Base-by-base conservation (phyloP, 2,329 filamentous ascomycete species). In the Tolypocladium ophioglossoides region DNA sequence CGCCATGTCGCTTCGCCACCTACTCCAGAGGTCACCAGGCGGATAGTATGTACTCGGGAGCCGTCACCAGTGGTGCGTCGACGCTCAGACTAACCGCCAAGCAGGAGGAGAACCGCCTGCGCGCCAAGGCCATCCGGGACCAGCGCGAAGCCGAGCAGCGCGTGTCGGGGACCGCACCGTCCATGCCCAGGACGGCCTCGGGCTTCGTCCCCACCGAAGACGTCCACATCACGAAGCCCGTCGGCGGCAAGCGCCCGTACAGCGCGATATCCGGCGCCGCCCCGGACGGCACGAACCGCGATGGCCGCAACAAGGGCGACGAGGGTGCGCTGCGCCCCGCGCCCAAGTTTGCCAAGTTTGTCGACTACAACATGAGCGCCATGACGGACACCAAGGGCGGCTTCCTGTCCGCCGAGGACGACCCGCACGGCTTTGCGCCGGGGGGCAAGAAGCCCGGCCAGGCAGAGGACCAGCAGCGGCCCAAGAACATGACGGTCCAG, bases 311-410 rank as follows among this genome's bases (percentile, higher is more conserved):
- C 34, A 72, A 70, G 60, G 68, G 66, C 62, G 72, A 78, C 59
- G 74, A 76, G 18, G 74, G 65, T 67, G 56, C 68, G 46, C 84
- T 95, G 51, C 84, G 84, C 54, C 86, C 92, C 0, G 89, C 89
- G 49, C 82, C 85, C 64, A 96, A 95, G 65, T 96, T 97, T 62
- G 84, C 88, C 57, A 92, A 94, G 68, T 97, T 87, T 67, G 91
- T 99, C 65, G 94, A 99, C 66, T 97, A 96, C 73, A 94, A 99
- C 70, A 94, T 99, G 72, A 92, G 88, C 67, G 87, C 92, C 72
- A 97, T 99, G 91, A 95, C 87, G 8, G 94, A 99, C 69, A 97
- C 92, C 1, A 96, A 96, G 67, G 94, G 94, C 58, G 94, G 94
- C 0, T 99, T 99, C 70, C 72, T 99, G 59, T 88, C 86, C n/a